Conservation (phyloP, 768 basidiomycete species). For the Cyclocybe cylindracea region DNA sequence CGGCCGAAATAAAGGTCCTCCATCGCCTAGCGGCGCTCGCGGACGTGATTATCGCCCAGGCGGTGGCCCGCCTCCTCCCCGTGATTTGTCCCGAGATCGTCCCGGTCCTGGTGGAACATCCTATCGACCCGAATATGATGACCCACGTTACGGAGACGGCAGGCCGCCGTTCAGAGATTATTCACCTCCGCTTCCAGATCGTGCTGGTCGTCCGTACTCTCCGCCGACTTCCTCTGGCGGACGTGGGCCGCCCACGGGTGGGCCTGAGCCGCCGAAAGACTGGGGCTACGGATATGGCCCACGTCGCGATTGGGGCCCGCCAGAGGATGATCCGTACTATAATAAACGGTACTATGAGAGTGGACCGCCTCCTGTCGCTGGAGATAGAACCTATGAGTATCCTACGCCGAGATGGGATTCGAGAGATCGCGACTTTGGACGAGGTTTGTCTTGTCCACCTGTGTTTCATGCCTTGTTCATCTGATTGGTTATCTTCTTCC, state of each 20-base stretch:
- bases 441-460: slow-evolving; percentile 9
- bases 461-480: too few species aligned
- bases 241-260: slow-evolving; percentile 7
- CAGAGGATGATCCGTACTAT: slow-evolving; percentile 39
- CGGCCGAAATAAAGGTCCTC: slow-evolving; percentile 9
- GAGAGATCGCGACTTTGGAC: slow-evolving; percentile 38
- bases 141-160: slow-evolving; percentile 19
- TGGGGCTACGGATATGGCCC: slow-evolving; percentile 16
- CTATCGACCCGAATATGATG: slow-evolving; percentile 43
- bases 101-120: slow-evolving; percentile 7
- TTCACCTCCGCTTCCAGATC: slow-evolving; percentile 29
- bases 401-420: slow-evolving; percentile 39
- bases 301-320: slow-evolving; percentile 23
- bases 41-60: slow-evolving; percentile 19
- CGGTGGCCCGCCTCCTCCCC: slow-evolving; percentile 7
- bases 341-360: slow-evolving; percentile 40
- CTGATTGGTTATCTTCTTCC: not conserved
- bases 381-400: slow-evolving; percentile 31
- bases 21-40: slow-evolving; percentile 11
- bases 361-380: slow-evolving; percentile 18
- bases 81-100: slow-evolving; percentile 35
- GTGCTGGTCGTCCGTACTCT: slow-evolving; percentile 10
- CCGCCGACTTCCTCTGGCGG: slow-evolving; percentile 11
- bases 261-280: slow-evolving; percentile 15
- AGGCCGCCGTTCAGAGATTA: slow-evolving; percentile 29